Evolutionary conservation across 306 rosid genomes (phyloP), one percentile per base, ranked within the genome.

Genomic region (Cucumis melo): DNA sequence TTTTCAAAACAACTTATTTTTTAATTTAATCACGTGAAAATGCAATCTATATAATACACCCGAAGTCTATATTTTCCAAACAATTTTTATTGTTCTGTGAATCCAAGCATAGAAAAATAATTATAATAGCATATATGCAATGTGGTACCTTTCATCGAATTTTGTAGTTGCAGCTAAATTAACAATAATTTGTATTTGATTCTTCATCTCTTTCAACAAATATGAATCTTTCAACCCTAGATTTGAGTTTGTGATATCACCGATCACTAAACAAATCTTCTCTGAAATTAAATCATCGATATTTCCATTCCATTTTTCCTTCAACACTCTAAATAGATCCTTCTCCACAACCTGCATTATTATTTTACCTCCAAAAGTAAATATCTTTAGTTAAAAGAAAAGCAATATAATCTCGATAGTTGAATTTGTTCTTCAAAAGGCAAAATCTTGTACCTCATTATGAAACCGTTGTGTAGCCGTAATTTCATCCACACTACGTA

Each of bases 121-220:
- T 27, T n/a, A n/a, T n/a, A n/a, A n/a, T n/a, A n/a, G n/a, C 32
- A 27, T 27, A 27, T 27, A 27, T 27, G 32, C 32, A 27, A 27
- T 27, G 32, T 27, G 8, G 1, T 77, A 89, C 96, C 98, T 91
- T 82, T 91, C 93, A 77, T 91, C 86, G 34, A 93, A 91, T 21
- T 88, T 88, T 7, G 98, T 93, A 0, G 88, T 87, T 50, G 98
- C 98, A 77, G 97, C 98, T 5, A 93, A 77, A 76, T 91, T 91
- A 39, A 91, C 75, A n/a, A 91, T 88, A 24, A 82, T 86, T 78
- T 91, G 85, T 1, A 87, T 44, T 54, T 88, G 85, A n/a, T 61
- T 74, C 78, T 61, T 55, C 71, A 93, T 82, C 63, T 89, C 85
- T 39, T 87, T 78, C 80, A 78, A 84, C 39, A 91, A 70, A 64